These are phyloP conservation scores for Tulasnella sp. DNA, from an alignment of 768 basidiomycete species.

Conservation along the genomic window DNA sequence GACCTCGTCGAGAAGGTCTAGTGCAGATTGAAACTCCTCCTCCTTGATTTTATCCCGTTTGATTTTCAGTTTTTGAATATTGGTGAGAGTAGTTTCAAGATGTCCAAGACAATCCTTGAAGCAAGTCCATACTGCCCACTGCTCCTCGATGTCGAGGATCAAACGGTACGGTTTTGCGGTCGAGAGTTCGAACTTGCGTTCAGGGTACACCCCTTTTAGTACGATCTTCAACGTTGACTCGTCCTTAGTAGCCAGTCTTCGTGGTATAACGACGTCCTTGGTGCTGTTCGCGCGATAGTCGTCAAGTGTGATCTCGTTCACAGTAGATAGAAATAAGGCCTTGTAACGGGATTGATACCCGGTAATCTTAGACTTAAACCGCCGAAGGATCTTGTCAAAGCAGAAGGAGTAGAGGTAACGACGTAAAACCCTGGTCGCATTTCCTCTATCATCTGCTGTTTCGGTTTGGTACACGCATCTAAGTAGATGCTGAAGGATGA, in stretches of 20 bases:
- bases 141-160: neutral
- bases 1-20: neutral
- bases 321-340: neutral
- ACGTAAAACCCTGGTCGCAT: neutral
- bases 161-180: neutral
- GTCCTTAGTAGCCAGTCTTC: neutral
- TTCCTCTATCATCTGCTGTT: neutral
- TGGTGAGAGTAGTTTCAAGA: neutral
- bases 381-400: neutral
- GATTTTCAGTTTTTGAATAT: neutral
- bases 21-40: neutral
- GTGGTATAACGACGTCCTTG: neutral
- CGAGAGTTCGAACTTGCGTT: neutral
- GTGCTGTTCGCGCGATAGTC: neutral
- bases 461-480: neutral
- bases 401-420: neutral
- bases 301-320: neutral
- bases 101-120: neutral
- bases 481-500: neutral
- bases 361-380: neutral
- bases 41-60: neutral
- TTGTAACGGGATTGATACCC: neutral
- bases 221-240: neutral
- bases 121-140: neutral
- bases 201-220: neutral